Percentiles rank a stretch among this genome's conserved stretches.
phyloP scores from a whole-genome alignment of 2,329 filamentous ascomycete species.

The Tolypocladium tropicale region DNA sequence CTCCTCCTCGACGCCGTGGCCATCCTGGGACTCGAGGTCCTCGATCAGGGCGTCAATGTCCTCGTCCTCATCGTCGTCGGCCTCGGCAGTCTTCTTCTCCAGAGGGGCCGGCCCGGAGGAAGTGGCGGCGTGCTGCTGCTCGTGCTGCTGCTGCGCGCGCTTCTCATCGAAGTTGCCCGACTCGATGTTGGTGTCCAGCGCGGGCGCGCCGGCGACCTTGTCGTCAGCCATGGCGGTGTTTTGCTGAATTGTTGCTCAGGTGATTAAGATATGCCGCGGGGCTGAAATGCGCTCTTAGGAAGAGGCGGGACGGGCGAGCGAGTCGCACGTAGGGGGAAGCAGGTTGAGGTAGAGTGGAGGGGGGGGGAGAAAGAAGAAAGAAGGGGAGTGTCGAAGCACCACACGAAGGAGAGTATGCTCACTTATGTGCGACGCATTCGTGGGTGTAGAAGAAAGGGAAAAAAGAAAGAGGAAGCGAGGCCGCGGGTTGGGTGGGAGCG shows the following conservation, averaged over 20 bases:
- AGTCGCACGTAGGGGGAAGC: neutral
- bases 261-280: conserved; percentile 1
- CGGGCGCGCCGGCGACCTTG: conserved; percentile 40
- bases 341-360: conserved; percentile 4
- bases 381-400: conserved; percentile 28
- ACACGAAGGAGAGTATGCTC: conserved; percentile 34
- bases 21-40: conserved; percentile 76
- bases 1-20: conserved; percentile 55
- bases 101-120: conserved; percentile 20
- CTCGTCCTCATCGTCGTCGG: conserved; percentile 62
- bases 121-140: conserved; percentile 5
- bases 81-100: conserved; percentile 26
- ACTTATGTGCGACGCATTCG: conserved; percentile 37
- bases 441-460: conserved; percentile 33
- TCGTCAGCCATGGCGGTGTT: conserved; percentile 41
- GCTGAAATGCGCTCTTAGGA: neutral
- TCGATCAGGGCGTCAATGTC: conserved; percentile 82
- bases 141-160: conserved; percentile 23
- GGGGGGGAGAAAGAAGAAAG: conserved; percentile 9
- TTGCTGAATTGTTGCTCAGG: neutral
- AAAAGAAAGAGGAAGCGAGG: conserved; percentile 5
- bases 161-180: conserved; percentile 58
- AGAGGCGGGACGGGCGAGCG: conserved; percentile 1
- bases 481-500: conserved; percentile 21
- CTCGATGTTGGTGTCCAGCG: conserved; percentile 55